Evolutionary conservation across 1,284 basidiomycete genomes (phyloP), one percentile per base, ranked within the genome.

Genomic region (Hypsizygus ulmarius): DNA sequence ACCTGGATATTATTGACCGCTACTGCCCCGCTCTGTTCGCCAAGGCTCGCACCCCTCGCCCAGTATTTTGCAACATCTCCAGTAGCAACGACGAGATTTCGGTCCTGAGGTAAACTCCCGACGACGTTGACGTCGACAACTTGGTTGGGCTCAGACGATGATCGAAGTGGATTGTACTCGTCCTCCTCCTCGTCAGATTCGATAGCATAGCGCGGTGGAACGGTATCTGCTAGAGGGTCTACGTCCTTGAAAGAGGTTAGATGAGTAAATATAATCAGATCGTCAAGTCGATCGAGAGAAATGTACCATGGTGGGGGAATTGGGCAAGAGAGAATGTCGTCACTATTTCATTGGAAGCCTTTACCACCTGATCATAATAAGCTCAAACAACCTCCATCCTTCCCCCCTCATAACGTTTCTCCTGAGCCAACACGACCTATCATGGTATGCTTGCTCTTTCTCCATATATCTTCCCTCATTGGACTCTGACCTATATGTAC

Each of bases 111-210:
- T 11, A 69, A 46, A 34, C 66, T 53, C 1, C 72, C 73, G 11
- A 66, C 52, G 47, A 81, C 59, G 46, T 71, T 66, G 54, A 80
- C 58, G 21, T 69, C 64, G 37, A 52, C 47, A 16, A 57, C 48
- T 15, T 57, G 50, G 18, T 59, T 49, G 11, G 51, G 51, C 54
- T 60, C 52, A 15, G 45, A 39, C 21, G 47, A 46, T 30, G 49
- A 43, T 5, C 60, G 54, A 3, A 73, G 61, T 10, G 76, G 76
- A 51, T 77, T 75, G 47, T 72, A 68, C 54, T 84, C 80, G 50
- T 85, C 82, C 55, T 84, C 81, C 49, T 77, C 77, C 9, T 84
- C 82, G 49, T 85, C 83, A 1, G 82, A 84, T 59, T 85, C 82
- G 42, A 84, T 65, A 29, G 77, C 77, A 51, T 85, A 74, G 45